phyloP scores from a whole-genome alignment of 148 eudicot genomes.

The Fagopyrum tataricum region DNA sequence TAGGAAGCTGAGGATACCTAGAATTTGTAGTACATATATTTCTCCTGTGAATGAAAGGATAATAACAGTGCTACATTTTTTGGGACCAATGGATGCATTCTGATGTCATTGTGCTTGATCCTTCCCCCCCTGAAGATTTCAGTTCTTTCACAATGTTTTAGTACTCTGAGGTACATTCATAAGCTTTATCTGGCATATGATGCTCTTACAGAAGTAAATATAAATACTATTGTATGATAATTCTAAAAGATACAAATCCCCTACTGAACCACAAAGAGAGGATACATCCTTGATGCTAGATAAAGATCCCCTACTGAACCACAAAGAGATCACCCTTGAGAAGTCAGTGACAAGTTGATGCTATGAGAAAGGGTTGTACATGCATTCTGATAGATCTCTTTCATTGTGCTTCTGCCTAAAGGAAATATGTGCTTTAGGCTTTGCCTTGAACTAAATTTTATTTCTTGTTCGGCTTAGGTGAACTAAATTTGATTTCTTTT shows the following conservation, averaged over 20 bases:
- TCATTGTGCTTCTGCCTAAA: too few species aligned
- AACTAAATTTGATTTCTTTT: neutral
- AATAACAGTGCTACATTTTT: neutral
- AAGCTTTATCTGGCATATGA: neutral
- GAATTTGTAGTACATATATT: neutral
- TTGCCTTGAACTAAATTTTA: too few species aligned
- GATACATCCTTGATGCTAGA: neutral
- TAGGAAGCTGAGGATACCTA: neutral
- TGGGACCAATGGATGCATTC: neutral
- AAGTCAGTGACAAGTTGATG: too few species aligned
- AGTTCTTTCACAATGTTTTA: too few species aligned
- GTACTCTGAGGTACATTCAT: neutral
- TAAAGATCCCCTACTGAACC: too few species aligned
- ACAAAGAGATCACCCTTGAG: too few species aligned
- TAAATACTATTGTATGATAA: neutral
- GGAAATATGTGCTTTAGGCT: too few species aligned
- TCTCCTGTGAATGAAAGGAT: neutral
- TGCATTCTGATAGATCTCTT: too few species aligned
- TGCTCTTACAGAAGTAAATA: neutral
- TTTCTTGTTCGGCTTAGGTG: neutral
- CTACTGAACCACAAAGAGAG: neutral
- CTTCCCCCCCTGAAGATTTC: too few species aligned
- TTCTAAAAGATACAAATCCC: neutral
- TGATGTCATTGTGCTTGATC: neutral
- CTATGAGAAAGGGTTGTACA: too few species aligned